phyloP scores from a whole-genome alignment of 2,329 filamentous ascomycete species.

The Aspergillus hiratsukae region DNA sequence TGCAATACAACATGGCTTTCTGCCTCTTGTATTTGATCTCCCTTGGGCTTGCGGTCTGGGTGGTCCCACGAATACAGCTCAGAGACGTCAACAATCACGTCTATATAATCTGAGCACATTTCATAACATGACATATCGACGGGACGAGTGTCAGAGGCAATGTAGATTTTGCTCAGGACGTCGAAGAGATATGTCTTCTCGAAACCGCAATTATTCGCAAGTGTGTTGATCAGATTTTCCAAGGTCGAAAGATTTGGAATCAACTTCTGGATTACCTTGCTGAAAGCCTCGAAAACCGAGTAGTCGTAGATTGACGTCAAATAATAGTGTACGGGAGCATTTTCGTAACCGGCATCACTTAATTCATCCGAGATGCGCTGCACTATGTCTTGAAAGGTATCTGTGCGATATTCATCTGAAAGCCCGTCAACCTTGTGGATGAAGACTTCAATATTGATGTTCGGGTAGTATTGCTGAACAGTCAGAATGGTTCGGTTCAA shows the following conservation, averaged over 20 bases:
- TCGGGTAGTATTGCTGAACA: conserved; percentile 80
- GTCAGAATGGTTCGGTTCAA: conserved; percentile 86
- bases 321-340: conserved; percentile 90
- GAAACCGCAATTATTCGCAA: conserved; percentile 89
- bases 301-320: conserved; percentile 98
- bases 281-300: conserved; percentile 96
- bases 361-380: conserved; percentile 96
- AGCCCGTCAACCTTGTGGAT: conserved; percentile 99
- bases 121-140: conserved; percentile 96
- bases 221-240: conserved; percentile 87
- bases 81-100: conserved; percentile 94
- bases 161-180: conserved; percentile 96
- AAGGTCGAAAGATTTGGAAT: conserved; percentile 90
- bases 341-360: conserved; percentile 87
- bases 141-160: conserved; percentile 88
- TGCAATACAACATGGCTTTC: conserved; percentile 62
- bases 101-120: conserved; percentile 97
- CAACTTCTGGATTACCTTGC: conserved; percentile 96
- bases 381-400: conserved; percentile 94
- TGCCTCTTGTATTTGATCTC: conserved; percentile 49
- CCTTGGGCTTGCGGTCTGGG: conserved; percentile 36
- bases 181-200: conserved; percentile 99
- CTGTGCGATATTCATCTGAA: conserved; percentile 91
- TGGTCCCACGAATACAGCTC: conserved; percentile 83
- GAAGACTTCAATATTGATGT: conserved; percentile 96